phyloP scores from a whole-genome alignment of 2,329 filamentous ascomycete species.

The Scorias spongiosa region DNA sequence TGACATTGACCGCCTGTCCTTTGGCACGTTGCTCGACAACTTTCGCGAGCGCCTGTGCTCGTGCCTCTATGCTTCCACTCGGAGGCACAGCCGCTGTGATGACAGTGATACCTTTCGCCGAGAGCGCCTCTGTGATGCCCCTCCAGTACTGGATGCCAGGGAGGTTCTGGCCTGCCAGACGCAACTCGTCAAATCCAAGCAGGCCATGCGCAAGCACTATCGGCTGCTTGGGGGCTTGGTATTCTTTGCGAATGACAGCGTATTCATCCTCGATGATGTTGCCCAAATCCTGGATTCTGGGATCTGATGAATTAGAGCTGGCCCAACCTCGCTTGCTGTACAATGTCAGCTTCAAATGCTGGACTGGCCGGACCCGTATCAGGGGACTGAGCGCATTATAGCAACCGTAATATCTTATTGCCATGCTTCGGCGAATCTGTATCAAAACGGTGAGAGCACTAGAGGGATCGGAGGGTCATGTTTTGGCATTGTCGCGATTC shows the following conservation, averaged over 20 bases:
- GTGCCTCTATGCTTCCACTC: conserved; percentile 42
- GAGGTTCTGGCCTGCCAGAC: conserved; percentile 31
- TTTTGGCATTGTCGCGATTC: too few relatives aligned
- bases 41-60: conserved; percentile 38
- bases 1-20: conserved; percentile 47
- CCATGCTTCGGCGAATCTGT: too few relatives aligned
- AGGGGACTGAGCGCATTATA: too few relatives aligned
- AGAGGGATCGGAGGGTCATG: too few relatives aligned
- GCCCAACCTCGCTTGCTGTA: too few relatives aligned
- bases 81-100: conserved; percentile 45
- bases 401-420: too few relatives aligned
- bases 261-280: conserved; percentile 44
- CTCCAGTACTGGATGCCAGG: conserved; percentile 50
- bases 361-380: too few relatives aligned
- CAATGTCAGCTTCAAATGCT: too few relatives aligned
- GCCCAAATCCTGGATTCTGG: conserved; percentile 10
- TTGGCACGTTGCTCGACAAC: conserved; percentile 37
- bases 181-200: conserved; percentile 49
- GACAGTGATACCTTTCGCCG: conserved; percentile 42
- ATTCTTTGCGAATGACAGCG: conserved; percentile 41
- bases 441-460: too few relatives aligned
- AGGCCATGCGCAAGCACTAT: conserved; percentile 51
- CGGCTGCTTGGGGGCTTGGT: conserved; percentile 39
- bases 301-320: conserved; percentile 4
- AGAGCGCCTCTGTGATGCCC: conserved; percentile 44